phyloP scores from a whole-genome alignment of 2,329 filamentous ascomycete species.

The Zymoseptoria ardabiliae region DNA sequence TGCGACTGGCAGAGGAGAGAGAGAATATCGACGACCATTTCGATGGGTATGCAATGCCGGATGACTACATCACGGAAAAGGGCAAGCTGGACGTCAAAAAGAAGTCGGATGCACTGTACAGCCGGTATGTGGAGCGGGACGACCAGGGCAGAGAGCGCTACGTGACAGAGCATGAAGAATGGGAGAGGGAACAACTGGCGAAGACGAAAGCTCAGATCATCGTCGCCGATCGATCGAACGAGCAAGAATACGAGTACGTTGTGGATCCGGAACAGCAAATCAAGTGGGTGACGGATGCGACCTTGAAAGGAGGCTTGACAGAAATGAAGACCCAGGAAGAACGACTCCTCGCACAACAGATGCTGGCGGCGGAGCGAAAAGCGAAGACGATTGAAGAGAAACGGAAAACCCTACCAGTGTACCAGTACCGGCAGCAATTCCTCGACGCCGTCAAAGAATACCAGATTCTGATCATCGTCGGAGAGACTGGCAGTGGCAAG shows the following conservation, averaged over 20 bases:
- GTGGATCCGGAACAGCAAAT: conserved; percentile 86
- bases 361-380: conserved; percentile 83
- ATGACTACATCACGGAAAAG: conserved; percentile 91
- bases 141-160: conserved; percentile 83
- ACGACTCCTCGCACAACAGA: conserved; percentile 66
- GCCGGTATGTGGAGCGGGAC: conserved; percentile 79
- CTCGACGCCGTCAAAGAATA: conserved; percentile 78
- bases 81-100: conserved; percentile 80
- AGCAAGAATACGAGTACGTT: conserved; percentile 84
- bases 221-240: conserved; percentile 64
- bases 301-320: conserved; percentile 63
- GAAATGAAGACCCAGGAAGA: conserved; percentile 66
- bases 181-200: conserved; percentile 82
- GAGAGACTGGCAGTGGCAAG: conserved; percentile 91
- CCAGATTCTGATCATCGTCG: conserved; percentile 85
- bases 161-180: conserved; percentile 90
- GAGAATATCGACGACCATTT: conserved; percentile 82
- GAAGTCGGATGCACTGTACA: conserved; percentile 85
- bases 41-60: conserved; percentile 87
- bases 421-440: conserved; percentile 76
- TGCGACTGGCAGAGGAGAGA: conserved; percentile 58
- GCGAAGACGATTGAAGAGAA: conserved; percentile 85
- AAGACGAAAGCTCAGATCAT: conserved; percentile 84
- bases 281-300: conserved; percentile 71
- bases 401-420: conserved; percentile 82